Evolutionary conservation across 1,284 basidiomycete genomes (phyloP).

Genomic region (Heterobasidion parviporum): DNA sequence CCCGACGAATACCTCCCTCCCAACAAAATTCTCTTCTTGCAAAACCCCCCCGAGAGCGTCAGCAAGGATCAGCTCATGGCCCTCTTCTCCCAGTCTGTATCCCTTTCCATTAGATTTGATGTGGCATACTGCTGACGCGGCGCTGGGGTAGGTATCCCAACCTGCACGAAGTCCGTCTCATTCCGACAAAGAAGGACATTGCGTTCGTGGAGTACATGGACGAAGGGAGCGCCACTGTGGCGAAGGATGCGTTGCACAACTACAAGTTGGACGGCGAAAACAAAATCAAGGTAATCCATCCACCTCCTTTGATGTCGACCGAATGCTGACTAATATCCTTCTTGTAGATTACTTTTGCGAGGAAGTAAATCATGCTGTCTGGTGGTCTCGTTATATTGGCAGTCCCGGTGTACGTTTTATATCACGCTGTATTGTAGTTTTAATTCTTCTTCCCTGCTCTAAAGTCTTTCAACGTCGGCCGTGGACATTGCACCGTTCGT

Average conservation of each 20-base stretch:
- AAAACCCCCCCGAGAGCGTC: conserved; percentile 89
- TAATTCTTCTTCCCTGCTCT: not conserved
- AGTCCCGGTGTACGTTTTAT: conserved; percentile 4
- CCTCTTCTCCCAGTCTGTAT: conserved; percentile 77
- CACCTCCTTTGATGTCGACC: not conserved
- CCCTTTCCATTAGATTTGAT: not conserved
- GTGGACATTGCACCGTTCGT: too few relatives aligned
- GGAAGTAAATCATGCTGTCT: conserved; percentile 32
- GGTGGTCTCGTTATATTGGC: not conserved
- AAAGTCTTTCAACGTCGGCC: too few relatives aligned
- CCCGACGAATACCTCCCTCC: conserved; percentile 99
- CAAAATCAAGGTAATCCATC: conserved; percentile 80
- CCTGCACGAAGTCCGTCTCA: conserved; percentile 91
- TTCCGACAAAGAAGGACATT: conserved; percentile 92
- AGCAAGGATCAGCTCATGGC: conserved; percentile 85
- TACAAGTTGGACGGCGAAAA: conserved; percentile 93
- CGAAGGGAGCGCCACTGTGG: conserved; percentile 81
- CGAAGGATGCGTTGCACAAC: conserved; percentile 93
- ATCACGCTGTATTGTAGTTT: conserved; percentile 9
- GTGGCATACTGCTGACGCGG: conserved; percentile 6
- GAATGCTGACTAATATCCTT: not conserved
- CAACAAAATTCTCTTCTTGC: conserved; percentile 97
- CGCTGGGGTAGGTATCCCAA: conserved; percentile 68
- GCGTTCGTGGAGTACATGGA: conserved; percentile 95
- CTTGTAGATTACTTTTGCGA: conserved; percentile 50